phyloP scores from a whole-genome alignment of 805 yeast species.

The Suhomyces xylopsoci region DNA sequence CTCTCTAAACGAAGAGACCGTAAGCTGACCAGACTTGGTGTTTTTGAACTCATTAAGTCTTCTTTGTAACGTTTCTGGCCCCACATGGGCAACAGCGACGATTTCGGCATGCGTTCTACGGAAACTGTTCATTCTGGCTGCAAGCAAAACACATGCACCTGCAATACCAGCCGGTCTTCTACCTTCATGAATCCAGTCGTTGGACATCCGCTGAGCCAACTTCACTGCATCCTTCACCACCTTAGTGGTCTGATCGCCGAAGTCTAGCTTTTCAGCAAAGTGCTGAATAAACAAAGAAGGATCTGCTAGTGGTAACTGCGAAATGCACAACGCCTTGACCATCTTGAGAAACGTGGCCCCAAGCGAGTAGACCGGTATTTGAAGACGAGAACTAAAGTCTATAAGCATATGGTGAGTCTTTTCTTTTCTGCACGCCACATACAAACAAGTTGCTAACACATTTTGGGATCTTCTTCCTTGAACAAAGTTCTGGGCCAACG shows the following conservation, averaged over 20 bases:
- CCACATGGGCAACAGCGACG: constrained; percentile 92
- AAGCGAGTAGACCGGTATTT: constrained; percentile 86
- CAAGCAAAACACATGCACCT: constrained; percentile 89
- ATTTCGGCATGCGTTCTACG: constrained; percentile 90
- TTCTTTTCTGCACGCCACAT: constrained; percentile 90
- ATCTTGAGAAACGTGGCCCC: constrained; percentile 94
- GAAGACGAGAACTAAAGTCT: constrained; percentile 87
- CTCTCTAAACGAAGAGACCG: constrained; percentile 71
- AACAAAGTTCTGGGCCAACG: constrained; percentile 83
- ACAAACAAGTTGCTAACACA: constrained; percentile 91
- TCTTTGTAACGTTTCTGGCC: constrained; percentile 88
- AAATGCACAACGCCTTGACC: constrained; percentile 80
- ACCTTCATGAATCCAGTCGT: constrained; percentile 96
- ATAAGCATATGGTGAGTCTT: constrained; percentile 93
- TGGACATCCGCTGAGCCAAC: constrained; percentile 85
- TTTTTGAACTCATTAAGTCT: constrained; percentile 83
- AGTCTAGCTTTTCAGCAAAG: constrained; percentile 82
- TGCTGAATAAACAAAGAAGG: constrained; percentile 93
- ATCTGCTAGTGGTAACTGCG: constrained; percentile 81
- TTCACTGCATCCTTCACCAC: constrained; percentile 86
- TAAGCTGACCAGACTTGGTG: constrained; percentile 69
- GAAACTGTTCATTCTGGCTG: constrained; percentile 95
- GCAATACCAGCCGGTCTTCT: constrained; percentile 98
- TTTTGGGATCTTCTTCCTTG: constrained; percentile 97
- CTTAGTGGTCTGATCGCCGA: constrained; percentile 68